Conservation (phyloP, 2,329 filamentous ascomycete species). For the Trichoderma oligosporum region DNA sequence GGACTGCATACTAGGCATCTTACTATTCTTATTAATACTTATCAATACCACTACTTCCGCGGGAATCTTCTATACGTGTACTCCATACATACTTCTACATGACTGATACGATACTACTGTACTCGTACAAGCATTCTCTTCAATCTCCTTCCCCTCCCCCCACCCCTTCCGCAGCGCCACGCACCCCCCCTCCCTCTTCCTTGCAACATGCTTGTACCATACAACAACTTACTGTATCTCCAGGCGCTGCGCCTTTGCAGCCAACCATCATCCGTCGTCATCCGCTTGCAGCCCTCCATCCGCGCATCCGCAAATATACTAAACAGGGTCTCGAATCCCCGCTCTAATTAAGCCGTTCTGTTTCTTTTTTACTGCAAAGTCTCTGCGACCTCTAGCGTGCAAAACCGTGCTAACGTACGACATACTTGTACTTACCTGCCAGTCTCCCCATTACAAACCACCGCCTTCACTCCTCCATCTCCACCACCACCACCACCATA, state of each 20-base stretch:
- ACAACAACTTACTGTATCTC: too few relatives aligned
- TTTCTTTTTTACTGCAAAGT: conserved; percentile 9
- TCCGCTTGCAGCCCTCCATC: conserved; percentile 28
- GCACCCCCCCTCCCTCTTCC: conserved; percentile 5
- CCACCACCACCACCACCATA: conserved; percentile 24
- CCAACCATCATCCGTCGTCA: conserved; percentile 37
- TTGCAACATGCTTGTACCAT: too few relatives aligned
- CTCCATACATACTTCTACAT: too few relatives aligned
- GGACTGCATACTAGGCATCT: too few relatives aligned
- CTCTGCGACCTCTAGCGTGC: conserved; percentile 17
- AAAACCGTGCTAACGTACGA: conserved; percentile 19
- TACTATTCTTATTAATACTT: too few relatives aligned
- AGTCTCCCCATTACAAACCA: conserved; percentile 20
- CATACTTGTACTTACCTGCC: conserved; percentile 20
- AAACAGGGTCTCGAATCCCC: conserved; percentile 13
- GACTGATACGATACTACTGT: too few relatives aligned
- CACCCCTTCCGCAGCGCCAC: background rate
- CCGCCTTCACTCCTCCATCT: conserved; percentile 23
- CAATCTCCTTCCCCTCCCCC: background rate
- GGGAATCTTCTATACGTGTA: too few relatives aligned
- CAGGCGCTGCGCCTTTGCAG: conserved; percentile 29
- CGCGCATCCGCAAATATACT: conserved; percentile 26
- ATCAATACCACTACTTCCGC: too few relatives aligned
- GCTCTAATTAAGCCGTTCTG: background rate
- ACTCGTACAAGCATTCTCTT: conserved; percentile 1